Evolutionary conservation across 495 filamentous ascomycete species (phyloP), one percentile per base, ranked within the genome.

Genomic region (Friedmanniomyces simplex): DNA sequence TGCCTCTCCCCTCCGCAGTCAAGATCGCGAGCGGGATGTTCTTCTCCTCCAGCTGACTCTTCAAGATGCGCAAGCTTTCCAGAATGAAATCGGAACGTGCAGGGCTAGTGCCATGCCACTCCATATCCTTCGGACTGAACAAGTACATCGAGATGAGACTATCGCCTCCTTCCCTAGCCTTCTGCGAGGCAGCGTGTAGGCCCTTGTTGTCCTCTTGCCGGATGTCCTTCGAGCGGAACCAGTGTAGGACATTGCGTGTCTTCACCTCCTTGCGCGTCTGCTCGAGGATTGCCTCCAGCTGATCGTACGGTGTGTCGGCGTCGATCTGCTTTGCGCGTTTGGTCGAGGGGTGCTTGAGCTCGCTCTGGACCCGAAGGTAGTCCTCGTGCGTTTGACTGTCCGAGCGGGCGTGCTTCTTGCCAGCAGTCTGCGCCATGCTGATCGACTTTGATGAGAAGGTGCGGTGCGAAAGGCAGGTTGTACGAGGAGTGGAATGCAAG

Each of bases 241-340:
- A 73, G 50, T 74, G 73, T 8, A 65, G 52, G 6, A 74, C 65
- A 46, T 67, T 69, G 0, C 50, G 52, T 4, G 65, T 61, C 5
- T 67, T 52, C 10, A 64, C 41, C 1, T 65, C 54, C 1, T 58
- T 58, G n/a, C 59, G 50, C 41, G 68, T 68, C 0, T 65, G 16
- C 22, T 68, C 54, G 20, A 74, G 63, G 14, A 54, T 52, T 42
- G 62, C 46, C n/a, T 54, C 5, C n/a, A 74, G 63, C 18, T 61
- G 22, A 42, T 61, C 56, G 45, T 61, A 70, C 0, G 73, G 72
- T 0, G 63, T 63, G 21, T 75, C 58, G 1, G 47, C 57, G 51
- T 75, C 73, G 32, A 74, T 59, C 57, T 76, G 50, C 58, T 74
- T 76, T 14, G 72, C 73, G 25, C 73, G 68, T 65, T 75, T 75